phyloP scores from a whole-genome alignment of 2,329 filamentous ascomycete species.

The Penicillium griseofulvum region DNA sequence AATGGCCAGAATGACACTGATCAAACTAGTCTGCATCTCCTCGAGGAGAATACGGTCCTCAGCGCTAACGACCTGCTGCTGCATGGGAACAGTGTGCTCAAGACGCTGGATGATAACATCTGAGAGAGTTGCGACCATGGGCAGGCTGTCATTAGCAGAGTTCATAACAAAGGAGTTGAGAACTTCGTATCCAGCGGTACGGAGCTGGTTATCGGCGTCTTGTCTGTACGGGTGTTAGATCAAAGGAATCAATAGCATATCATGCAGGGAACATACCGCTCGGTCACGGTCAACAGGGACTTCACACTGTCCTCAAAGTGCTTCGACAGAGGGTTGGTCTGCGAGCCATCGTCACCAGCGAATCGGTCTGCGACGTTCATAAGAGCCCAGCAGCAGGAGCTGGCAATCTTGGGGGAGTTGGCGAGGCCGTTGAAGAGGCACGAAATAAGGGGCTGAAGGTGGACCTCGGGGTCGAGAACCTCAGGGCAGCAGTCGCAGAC shows the following conservation, averaged over 20 bases:
- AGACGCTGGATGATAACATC: slow-evolving; percentile 87
- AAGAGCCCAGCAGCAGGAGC: slow-evolving; percentile 97
- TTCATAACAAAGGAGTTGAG: slow-evolving; percentile 93
- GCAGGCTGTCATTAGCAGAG: slow-evolving; percentile 79
- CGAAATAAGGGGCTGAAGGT: slow-evolving; percentile 80
- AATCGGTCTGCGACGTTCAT: slow-evolving; percentile 98
- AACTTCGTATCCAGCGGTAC: slow-evolving; percentile 95
- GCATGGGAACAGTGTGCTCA: slow-evolving; percentile 84
- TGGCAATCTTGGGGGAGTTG: slow-evolving; percentile 92
- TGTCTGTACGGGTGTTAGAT: slow-evolving; percentile 37
- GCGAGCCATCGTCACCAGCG: slow-evolving; percentile 76
- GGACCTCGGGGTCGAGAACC: slow-evolving; percentile 78
- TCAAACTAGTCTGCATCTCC: slow-evolving; percentile 95
- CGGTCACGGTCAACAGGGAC: slow-evolving; percentile 80
- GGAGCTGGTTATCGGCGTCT: slow-evolving; percentile 81
- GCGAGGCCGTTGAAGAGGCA: slow-evolving; percentile 87
- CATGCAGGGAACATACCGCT: slow-evolving; percentile 51
- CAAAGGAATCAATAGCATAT: not conserved
- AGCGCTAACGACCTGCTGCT: slow-evolving; percentile 90
- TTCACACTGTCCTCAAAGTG: slow-evolving; percentile 92
- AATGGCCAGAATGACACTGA: slow-evolving; percentile 86
- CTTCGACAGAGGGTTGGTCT: slow-evolving; percentile 77
- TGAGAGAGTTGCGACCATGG: slow-evolving; percentile 75
- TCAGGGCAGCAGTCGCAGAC: slow-evolving; percentile 93
- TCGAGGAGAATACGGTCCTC: slow-evolving; percentile 95